phyloP scores from a whole-genome alignment of 768 basidiomycete species.

The Calocybe indica region DNA sequence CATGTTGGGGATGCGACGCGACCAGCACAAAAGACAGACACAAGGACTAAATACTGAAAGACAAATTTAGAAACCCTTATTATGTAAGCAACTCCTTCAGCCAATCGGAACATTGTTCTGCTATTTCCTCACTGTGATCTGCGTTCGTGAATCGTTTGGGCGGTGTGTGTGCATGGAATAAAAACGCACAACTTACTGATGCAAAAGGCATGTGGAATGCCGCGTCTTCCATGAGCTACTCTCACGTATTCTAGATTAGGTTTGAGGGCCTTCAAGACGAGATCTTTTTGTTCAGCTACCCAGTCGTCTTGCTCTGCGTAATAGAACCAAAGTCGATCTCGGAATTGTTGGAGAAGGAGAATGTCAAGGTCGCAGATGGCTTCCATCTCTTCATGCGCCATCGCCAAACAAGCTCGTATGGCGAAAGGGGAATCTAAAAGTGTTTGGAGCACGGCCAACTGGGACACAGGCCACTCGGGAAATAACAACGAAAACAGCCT shows the following conservation, averaged over 20 bases:
- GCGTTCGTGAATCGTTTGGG: neutral
- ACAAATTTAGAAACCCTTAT: too few relatives aligned
- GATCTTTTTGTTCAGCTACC: slow-evolving; percentile 54
- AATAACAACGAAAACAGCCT: slow-evolving; percentile 37
- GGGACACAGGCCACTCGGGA: slow-evolving; percentile 42
- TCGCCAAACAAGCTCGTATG: slow-evolving; percentile 47
- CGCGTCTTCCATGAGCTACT: slow-evolving; percentile 37
- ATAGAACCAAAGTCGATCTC: slow-evolving; percentile 39
- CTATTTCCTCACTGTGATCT: slow-evolving; percentile 51
- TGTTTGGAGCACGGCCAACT: slow-evolving; percentile 37
- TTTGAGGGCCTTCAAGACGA: slow-evolving; percentile 35
- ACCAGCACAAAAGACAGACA: too few relatives aligned
- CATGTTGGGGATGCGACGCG: too few relatives aligned
- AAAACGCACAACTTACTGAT: slow-evolving; percentile 43
- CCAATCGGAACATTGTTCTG: slow-evolving; percentile 43
- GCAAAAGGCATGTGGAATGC: slow-evolving; percentile 69
- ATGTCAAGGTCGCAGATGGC: slow-evolving; percentile 48
- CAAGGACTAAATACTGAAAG: too few relatives aligned
- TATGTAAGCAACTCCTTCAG: slow-evolving; percentile 12
- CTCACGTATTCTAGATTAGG: slow-evolving; percentile 22
- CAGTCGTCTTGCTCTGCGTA: slow-evolving; percentile 63
- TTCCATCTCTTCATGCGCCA: slow-evolving; percentile 69
- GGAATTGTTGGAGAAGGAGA: slow-evolving; percentile 32
- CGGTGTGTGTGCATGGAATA: neutral
- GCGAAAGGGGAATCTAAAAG: slow-evolving; percentile 46